Conservation (phyloP, 2,329 filamentous ascomycete genomes). For the Beauveria bassiana region DNA sequence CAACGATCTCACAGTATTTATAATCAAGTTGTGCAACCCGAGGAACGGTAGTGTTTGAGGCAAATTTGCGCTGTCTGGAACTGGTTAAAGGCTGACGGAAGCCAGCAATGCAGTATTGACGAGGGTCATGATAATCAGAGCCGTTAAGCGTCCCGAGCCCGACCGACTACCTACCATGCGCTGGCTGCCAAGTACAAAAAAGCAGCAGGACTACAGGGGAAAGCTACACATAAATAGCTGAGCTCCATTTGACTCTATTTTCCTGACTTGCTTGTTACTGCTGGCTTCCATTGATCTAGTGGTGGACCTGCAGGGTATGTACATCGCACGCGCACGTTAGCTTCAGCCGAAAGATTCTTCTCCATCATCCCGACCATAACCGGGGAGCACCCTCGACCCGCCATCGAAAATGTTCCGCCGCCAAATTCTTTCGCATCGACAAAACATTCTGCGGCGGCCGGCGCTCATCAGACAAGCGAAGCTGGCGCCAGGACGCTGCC, state of each 20-base stretch:
- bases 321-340: neutral
- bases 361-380: neutral
- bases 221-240: neutral
- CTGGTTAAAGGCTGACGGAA: too few relatives aligned
- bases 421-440: slow-evolving; percentile 16
- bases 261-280: too few relatives aligned
- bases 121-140: too few relatives aligned
- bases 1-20: neutral
- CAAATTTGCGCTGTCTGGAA: too few relatives aligned
- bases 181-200: neutral
- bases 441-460: slow-evolving; percentile 13
- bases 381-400: neutral
- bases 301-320: neutral
- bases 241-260: neutral
- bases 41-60: too few relatives aligned
- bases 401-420: slow-evolving; percentile 20
- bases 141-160: too few relatives aligned
- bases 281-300: neutral
- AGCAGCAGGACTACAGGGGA: neutral
- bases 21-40: too few relatives aligned
- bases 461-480: neutral
- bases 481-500: neutral
- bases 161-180: too few relatives aligned
- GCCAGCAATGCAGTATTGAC: too few relatives aligned
- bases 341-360: neutral